Base-by-base conservation (phyloP, 129 eudicot species). In the Rutidosis leptorrhynchoides region DNA sequence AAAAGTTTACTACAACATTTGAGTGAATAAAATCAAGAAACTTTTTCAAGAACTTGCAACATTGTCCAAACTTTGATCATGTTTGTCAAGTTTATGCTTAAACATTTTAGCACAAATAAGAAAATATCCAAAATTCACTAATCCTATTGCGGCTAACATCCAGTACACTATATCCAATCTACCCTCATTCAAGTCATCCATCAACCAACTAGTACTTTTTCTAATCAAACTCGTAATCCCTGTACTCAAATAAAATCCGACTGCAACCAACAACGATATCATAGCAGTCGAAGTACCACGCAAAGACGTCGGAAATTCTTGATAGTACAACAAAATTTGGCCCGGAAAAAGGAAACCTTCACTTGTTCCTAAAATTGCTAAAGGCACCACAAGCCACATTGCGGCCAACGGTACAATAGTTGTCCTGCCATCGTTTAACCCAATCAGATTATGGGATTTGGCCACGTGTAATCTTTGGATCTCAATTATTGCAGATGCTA, bases 161-260 rank as follows among this genome's bases (percentile, higher is more conserved):
- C 81, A 78, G 19, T 45, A 82, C 37, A 79, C 83, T 16, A 70
- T 33, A 75, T 79, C 87, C 27, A 79, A 46, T 59, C 83, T 78
- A 40, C 86, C 86, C 5, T 59, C 26, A 7, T 74, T 74, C 15
- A 82, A 15, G 63, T 82, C 71, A 70, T 82, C 77, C 16, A 71
- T 71, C 65, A 82, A 64, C 86, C 86, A 78, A 1, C 29, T 16
- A 2, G 80, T 78, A 19, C 12, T 54, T 0, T 24, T 71, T 20
- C 74, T 62, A 58, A 82, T 69, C 43, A 79, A 63, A 28, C 78
- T 71, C 9, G 81, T 68, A 20, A 75, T 29, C 12, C 61, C 76
- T 3, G 83, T 67, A n/a, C 83, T 79, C 17, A 79, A 11, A 74
- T 82, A 82, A 67, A 65, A 75, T 19, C 78, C 83, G 16, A 64